Evolutionary conservation across 2,329 filamentous ascomycete species (phyloP), one percentile per base, ranked within the genome.

Genomic region (Pseudogymnoascus sp.): DNA sequence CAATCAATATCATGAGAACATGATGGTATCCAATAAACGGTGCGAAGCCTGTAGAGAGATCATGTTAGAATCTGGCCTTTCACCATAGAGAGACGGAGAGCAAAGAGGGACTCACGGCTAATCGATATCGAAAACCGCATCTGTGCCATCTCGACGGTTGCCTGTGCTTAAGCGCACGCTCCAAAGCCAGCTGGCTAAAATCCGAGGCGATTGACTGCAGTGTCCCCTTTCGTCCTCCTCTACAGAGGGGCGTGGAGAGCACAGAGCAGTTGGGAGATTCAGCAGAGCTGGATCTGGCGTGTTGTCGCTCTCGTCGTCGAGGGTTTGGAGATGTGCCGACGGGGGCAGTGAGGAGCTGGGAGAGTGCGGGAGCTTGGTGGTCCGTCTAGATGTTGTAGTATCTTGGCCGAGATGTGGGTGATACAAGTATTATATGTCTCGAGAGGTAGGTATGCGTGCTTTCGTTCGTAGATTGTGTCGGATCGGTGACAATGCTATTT

Each of bases 1-100:
- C 92, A 71, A 99, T 96, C 67, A 99, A 78, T 69, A 99, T 91
- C 94, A 99, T 99, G 74, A 99, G 83, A 66, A 97, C 88, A 84
- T 99, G 84, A 72, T 88, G 86, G 71, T 88, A 88, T 67, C 86
- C 86, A 62, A 88, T 79, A 72, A 88, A 88, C 67, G 86, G 86
- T 72, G 88, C 76, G 68, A 82, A 84, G 71, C 84, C 85, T 86
- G 64, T 4, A 38, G 30, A 32, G 47, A 43, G 18, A 28, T n/a
- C 32, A 58, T 38, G 32, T 58, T 38, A 58, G 32, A 58, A 12
- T 6, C 11, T n/a, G 18, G 8, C 32, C 2, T 1, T 12, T 25
- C 7, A 6, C 22, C n/a, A n/a, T n/a, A n/a, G n/a, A 22, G 32
- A 58, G 32, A 38, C n/a, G n/a, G n/a, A n/a, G n/a, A 35, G 8